Evolutionary conservation across 108 stramenopile genomes (phyloP), one percentile per base, ranked within the genome.

Genomic region (Pseudonitzschia pungens): DNA sequence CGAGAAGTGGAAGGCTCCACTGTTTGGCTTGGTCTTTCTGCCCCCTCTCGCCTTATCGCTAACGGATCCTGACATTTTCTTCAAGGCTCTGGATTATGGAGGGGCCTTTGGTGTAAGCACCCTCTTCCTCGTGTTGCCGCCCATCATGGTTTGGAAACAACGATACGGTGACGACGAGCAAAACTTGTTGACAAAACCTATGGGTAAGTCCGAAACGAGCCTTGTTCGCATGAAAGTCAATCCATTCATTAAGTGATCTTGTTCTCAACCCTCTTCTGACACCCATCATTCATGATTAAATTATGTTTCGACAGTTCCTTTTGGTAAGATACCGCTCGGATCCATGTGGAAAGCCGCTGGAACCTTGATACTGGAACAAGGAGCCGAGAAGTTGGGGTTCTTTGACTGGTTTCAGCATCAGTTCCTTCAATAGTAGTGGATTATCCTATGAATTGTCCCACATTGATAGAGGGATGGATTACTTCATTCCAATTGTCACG

Each of bases 281-380:
- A n/a, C 16, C 14, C 6, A 11, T 48, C 45, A n/a, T 48, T 52
- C 6, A 10, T 8, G 21, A 44, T 9, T 68, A 21, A 21, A 12
- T 18, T 48, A 18, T 18, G 45, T 12, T 2, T 18, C 3, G 51
- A 83, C 83, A 82, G 83, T 92, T n/a, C 91, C 91, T 1, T 69
- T 89, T 51, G 91, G 91, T 12, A 92, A 92, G 68, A 27, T 92
- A 33, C 66, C 84, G 14, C 74, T 92, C 42, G 84, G 82, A 3
- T 82, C 80, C 68, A 77, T 92, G 78, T 92, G 84, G 78, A 89
- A 89, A 75, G 86, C 85, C 12, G 88, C 91, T 7, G 89, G 81
- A 26, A 89, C 91, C 53, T 66, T 92, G 53, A 86, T 92, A 64
- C 21, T 89, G 18, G 89, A 92, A 72, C 91, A 92, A 73, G 87